Evolutionary conservation across 495 filamentous ascomycete species (phyloP).

Genomic region (Podospora tetraspora): DNA sequence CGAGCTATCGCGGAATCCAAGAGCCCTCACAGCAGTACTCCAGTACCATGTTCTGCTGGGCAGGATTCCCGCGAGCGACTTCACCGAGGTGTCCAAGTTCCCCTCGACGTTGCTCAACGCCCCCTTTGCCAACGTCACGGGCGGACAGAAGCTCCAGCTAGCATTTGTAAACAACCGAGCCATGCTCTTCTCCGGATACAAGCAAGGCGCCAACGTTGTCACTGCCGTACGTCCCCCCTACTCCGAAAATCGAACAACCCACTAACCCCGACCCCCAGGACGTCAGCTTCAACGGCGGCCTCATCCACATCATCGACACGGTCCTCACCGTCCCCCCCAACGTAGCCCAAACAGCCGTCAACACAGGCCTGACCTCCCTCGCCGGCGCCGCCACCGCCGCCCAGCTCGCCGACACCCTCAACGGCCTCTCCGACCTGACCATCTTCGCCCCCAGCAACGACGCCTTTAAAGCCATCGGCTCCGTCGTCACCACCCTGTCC

Average conservation of each 20-base stretch:
- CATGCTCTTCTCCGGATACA: constrained; percentile 23
- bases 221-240: constrained; percentile 14
- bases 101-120: constrained; percentile 44
- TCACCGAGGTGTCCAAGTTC: constrained; percentile 41
- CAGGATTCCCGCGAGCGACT: constrained; percentile 34
- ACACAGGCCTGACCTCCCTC: constrained; percentile 49
- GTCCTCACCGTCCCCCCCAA: constrained; percentile 51
- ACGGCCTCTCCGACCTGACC: constrained; percentile 48
- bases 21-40: constrained; percentile 41
- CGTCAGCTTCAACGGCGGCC: constrained; percentile 41
- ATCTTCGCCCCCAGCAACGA: constrained; percentile 49
- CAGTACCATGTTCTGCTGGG: constrained; percentile 57
- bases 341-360: constrained; percentile 16
- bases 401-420: constrained; percentile 40
- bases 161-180: constrained; percentile 18
- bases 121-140: constrained; percentile 43
- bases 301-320: constrained; percentile 59
- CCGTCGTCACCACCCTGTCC: constrained; percentile 11
- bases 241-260: background rate
- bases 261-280: constrained; percentile 13
- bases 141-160: constrained; percentile 33
- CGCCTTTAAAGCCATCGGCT: constrained; percentile 25
- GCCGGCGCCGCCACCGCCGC: constrained; percentile 50
- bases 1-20: constrained; percentile 33
- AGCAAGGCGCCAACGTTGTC: constrained; percentile 18